Percentiles rank a stretch among this genome's conserved stretches.
phyloP scores from a whole-genome alignment of 1,284 basidiomycete genomes.

The Sporisorium scitamineum region DNA sequence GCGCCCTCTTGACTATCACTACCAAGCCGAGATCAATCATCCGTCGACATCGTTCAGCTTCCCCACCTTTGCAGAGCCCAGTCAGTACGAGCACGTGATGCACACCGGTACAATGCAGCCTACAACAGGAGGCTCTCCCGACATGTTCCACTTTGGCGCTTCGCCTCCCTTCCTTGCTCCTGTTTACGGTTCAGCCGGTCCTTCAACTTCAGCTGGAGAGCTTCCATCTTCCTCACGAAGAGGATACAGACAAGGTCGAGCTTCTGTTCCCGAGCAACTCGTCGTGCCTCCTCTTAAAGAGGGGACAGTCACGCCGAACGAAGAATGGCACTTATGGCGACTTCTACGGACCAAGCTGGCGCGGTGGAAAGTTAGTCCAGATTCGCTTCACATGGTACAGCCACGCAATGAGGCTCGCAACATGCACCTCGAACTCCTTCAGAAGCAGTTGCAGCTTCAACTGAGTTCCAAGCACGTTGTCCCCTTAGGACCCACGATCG shows the following conservation, averaged over 20 bases:
- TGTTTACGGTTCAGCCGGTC: not conserved
- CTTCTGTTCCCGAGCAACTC: not conserved
- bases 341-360: slow-evolving; percentile 11
- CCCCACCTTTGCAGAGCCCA: not conserved
- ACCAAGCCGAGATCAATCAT: not conserved
- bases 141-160: not conserved
- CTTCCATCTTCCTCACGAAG: not conserved
- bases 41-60: not conserved
- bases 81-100: not conserved
- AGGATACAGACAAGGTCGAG: not conserved
- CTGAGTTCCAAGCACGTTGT: slow-evolving; percentile 3
- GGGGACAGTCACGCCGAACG: too few species aligned
- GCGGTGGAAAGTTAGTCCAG: too few species aligned
- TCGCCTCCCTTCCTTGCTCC: not conserved
- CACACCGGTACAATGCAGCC: too few species aligned
- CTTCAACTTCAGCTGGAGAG: not conserved
- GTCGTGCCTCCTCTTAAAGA: not conserved
- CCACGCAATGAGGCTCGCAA: not conserved
- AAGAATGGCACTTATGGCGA: slow-evolving; percentile 13
- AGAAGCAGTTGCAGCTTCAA: slow-evolving; percentile 5
- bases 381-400: not conserved
- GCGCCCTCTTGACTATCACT: not conserved
- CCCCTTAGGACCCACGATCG: not conserved
- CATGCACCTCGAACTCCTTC: slow-evolving; percentile 10
- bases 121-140: not conserved